Base-by-base conservation (phyloP, 768 basidiomycete genomes). In the Imleria badia region DNA sequence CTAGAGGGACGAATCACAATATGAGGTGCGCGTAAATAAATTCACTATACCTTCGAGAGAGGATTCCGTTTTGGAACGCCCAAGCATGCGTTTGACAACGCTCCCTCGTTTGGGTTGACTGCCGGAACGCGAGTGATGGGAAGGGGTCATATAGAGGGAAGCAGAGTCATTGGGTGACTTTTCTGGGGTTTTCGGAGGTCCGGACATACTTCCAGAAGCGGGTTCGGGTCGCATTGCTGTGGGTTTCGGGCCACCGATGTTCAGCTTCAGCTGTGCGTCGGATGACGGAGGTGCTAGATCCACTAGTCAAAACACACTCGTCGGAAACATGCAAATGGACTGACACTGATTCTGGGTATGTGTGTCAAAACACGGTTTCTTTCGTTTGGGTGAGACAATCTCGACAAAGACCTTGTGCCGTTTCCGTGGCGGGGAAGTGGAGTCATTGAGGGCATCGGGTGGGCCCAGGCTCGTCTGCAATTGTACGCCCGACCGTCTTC, bases 11-110 rank as follows among this genome's bases (percentile, higher is more conserved):
- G 26, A 20, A 19, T 51, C 33, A 49, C 17, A 36, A 43, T 4
- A 6, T 7, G 43, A 22, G 4, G 17, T 36, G 19, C 3, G 19
- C 8, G 6, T 10, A 22, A 26, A 45, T 26, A 17, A 17, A 23
- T 2, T 6, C 7, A 41, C 19, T 9, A 2, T 10, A 64, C 63
- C 48, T 56, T 74, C 75, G 45, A 81, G 62, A 6, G 78, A 80
- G 1, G 83, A 75, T 26, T 87, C 86, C 0, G 87, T 89, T 52
- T 76, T 81, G 13, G 86, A 84, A 1, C 87, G 79, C 10, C 79
- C 78, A 2, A 90, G 80, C 88, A 91, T 91, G 20, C 87, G 84
- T 52, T 82, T 85, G 12, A 85, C 78, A 6, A 89, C 66, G 41
- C 73, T 70, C 19, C 56, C 51, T 74, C 80, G 19, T 66, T 67